These are phyloP conservation scores for Oryza australiensis DNA, from an alignment of 176 grass and related monocot species.

Conservation along the genomic window DNA sequence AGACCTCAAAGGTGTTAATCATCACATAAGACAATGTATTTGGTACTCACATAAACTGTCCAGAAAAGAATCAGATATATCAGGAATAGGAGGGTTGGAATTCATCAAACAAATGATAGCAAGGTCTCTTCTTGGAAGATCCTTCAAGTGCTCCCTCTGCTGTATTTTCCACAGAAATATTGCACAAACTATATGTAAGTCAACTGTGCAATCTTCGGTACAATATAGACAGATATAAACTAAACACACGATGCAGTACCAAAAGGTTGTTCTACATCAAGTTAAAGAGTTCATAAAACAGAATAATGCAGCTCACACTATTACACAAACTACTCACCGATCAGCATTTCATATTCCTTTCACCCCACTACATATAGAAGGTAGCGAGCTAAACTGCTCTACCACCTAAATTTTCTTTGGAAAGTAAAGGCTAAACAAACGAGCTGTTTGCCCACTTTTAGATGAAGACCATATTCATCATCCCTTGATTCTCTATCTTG, in stretches of 20 bases:
- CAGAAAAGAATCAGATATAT: slow-evolving; percentile 75
- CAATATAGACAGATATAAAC: not conserved
- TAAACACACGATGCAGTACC: not conserved
- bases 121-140: slow-evolving; percentile 61
- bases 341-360: not conserved
- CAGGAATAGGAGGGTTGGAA: slow-evolving; percentile 87
- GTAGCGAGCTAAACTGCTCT: not conserved
- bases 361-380: not conserved
- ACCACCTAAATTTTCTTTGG: not conserved
- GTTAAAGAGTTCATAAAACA: not conserved
- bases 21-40: slow-evolving; percentile 28
- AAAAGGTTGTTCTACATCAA: not conserved
- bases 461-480: not conserved
- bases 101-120: slow-evolving; percentile 78
- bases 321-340: not conserved
- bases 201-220: not conserved
- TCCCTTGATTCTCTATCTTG: not conserved
- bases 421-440: slow-evolving; percentile 23
- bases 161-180: slow-evolving; percentile 52
- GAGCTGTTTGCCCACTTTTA: not conserved
- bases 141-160: slow-evolving; percentile 62
- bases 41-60: slow-evolving; percentile 70
- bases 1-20: slow-evolving; percentile 12
- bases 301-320: not conserved
- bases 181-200: slow-evolving; percentile 26